Conservation (phyloP, 306 rosid genomes). For the Mucuna pruriens region DNA sequence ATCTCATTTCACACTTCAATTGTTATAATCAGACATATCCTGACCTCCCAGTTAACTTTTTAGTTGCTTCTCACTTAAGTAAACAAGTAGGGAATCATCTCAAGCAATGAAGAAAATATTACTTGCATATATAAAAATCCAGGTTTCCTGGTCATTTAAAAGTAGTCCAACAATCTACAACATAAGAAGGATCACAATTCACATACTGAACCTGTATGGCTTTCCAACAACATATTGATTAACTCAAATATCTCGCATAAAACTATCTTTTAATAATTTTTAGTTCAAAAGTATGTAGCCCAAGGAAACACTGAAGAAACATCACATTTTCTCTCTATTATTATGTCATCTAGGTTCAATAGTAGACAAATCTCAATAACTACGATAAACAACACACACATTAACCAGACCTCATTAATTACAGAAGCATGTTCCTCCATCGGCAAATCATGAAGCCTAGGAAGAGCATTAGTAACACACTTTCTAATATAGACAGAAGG, state of each 20-base stretch:
- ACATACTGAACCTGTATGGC: constrained; percentile 25
- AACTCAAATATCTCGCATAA: constrained; percentile 22
- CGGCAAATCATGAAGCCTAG: constrained; percentile 85
- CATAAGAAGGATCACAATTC: no score
- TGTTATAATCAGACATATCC: not conserved
- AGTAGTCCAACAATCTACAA: no score
- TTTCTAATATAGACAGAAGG: constrained; percentile 90
- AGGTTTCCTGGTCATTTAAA: not conserved
- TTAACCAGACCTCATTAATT: constrained; percentile 78
- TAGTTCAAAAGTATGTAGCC: constrained; percentile 23
- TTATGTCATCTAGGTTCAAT: not conserved
- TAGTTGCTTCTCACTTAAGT: not conserved
- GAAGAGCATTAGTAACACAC: constrained; percentile 93
- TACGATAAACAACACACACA: not conserved
- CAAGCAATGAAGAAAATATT: not conserved
- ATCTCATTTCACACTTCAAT: constrained; percentile 4
- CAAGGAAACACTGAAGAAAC: constrained; percentile 11
- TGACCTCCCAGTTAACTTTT: constrained; percentile 1
- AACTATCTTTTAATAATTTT: constrained; percentile 22
- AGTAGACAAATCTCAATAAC: constrained; percentile 6
- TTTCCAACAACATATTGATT: constrained; percentile 9
- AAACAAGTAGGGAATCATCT: not conserved
- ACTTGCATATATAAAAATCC: not conserved
- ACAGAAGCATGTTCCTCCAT: constrained; percentile 68
- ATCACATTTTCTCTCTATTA: not conserved